Conservation (phyloP, 495 filamentous ascomycete genomes). For the Penicillium egyptiacum region DNA sequence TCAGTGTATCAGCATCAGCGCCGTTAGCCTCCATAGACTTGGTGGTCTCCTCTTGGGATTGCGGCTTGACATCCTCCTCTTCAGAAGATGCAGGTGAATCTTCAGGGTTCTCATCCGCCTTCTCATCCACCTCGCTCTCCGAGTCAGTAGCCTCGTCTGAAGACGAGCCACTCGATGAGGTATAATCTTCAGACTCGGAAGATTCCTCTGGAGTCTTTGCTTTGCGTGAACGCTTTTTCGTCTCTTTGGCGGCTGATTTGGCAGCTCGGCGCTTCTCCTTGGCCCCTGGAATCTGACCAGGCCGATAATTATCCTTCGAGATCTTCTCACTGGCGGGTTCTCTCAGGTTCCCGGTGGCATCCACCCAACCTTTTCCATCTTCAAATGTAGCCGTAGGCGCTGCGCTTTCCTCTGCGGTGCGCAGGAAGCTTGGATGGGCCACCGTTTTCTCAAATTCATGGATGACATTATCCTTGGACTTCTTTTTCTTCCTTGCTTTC, state of each 20-base stretch:
- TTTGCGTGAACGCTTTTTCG: conserved; percentile 6
- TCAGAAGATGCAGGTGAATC: conserved; percentile 25
- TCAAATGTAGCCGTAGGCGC: conserved; percentile 41
- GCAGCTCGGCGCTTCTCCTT: conserved; percentile 36
- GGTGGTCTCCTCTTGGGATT: conserved; percentile 12
- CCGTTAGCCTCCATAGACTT: conserved; percentile 6
- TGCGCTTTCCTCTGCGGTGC: conserved; percentile 38
- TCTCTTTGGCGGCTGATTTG: conserved; percentile 13
- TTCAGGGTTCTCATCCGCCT: conserved; percentile 27
- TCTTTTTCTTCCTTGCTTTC: conserved; percentile 49
- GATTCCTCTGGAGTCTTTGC: conserved; percentile 21
- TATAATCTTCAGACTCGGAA: conserved; percentile 44
- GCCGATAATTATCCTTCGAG: conserved; percentile 34
- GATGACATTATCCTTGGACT: conserved; percentile 59
- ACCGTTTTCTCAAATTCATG: conserved; percentile 80
- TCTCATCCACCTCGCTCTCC: conserved; percentile 26
- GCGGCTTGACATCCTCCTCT: conserved; percentile 16
- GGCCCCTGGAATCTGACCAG: conserved; percentile 38
- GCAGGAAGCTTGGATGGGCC: conserved; percentile 77
- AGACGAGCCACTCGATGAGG: conserved; percentile 46
- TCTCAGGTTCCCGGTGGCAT: conserved; percentile 75
- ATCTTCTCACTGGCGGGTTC: conserved; percentile 47
- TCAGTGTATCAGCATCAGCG: conserved; percentile 10
- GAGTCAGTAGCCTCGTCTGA: conserved; percentile 36
- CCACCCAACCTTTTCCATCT: conserved; percentile 85